Percentiles rank a stretch among this genome's conserved stretches.
Conservation (phyloP, 2,329 filamentous ascomycete species). For the Xylaria sp. region DNA sequence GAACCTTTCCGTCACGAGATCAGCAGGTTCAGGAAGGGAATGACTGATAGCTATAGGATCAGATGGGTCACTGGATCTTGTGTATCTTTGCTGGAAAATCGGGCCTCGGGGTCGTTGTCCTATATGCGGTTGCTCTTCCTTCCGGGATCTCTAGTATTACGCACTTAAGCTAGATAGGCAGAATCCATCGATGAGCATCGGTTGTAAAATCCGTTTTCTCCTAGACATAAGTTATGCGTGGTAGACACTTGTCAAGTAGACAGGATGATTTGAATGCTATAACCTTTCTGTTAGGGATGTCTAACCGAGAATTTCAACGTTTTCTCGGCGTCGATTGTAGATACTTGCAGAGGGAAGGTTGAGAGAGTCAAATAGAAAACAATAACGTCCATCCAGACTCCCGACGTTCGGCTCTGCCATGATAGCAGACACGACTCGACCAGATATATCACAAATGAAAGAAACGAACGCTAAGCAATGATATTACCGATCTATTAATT, state of each 20-base stretch:
- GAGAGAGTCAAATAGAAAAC: neutral
- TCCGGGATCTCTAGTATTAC: neutral
- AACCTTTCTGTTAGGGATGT: neutral
- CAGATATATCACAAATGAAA: neutral
- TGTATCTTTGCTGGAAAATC: constrained; percentile 1
- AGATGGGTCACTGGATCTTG: neutral
- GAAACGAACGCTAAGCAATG: constrained; percentile 11
- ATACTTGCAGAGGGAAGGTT: neutral
- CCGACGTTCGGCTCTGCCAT: neutral
- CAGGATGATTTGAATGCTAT: neutral
- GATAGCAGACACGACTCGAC: neutral
- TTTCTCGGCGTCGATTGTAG: neutral
- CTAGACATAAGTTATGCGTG: neutral
- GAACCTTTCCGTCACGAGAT: neutral
- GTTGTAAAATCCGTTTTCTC: neutral
- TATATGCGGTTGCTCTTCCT: neutral
- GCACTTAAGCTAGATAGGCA: constrained; percentile 1
- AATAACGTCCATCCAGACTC: neutral
- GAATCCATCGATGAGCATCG: neutral
- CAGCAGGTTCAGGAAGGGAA: neutral
- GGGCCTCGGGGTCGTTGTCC: neutral
- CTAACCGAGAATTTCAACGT: too few relatives aligned
- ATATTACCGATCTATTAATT: neutral
- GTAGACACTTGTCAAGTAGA: neutral
- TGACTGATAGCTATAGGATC: neutral